Evolutionary conservation across 495 filamentous ascomycete genomes (phyloP).

Genomic region (Umbilicaria muhlenbergii): DNA sequence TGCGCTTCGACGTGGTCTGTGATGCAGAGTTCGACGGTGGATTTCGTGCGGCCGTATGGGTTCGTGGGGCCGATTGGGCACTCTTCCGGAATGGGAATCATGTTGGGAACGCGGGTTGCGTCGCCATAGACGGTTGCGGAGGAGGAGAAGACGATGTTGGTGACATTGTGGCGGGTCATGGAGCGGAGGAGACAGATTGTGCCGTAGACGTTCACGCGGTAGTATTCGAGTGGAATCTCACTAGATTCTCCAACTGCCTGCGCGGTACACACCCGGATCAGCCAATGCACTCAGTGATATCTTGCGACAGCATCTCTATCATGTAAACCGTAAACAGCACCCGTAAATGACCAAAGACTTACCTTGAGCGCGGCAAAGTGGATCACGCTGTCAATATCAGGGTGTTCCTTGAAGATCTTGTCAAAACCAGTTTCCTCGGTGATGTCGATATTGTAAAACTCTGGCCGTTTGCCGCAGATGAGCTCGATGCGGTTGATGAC

Average conservation of each 20-base stretch:
- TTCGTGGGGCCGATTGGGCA: conserved; percentile 95
- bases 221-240: conserved; percentile 95
- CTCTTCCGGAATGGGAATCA: conserved; percentile 96
- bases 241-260: conserved; percentile 92
- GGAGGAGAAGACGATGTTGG: conserved; percentile 95
- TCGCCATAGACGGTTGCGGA: conserved; percentile 97
- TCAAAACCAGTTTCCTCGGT: conserved; percentile 72
- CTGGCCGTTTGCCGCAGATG: conserved; percentile 76
- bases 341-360: conserved; percentile 12
- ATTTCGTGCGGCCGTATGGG: conserved; percentile 92
- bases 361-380: conserved; percentile 98
- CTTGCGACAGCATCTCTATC: not conserved
- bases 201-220: conserved; percentile 89
- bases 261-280: not conserved
- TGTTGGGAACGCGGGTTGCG: conserved; percentile 86
- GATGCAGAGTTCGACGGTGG: conserved; percentile 78
- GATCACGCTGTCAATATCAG: conserved; percentile 91
- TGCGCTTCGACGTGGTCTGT: conserved; percentile 80
- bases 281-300: not conserved
- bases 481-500: conserved; percentile 84
- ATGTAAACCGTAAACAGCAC: conserved; percentile 1
- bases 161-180: conserved; percentile 79
- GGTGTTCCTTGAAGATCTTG: conserved; percentile 76
- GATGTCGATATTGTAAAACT: conserved; percentile 75
- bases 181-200: conserved; percentile 73